Base-by-base conservation (phyloP, 768 basidiomycete species). In the Lentinus brumalis region DNA sequence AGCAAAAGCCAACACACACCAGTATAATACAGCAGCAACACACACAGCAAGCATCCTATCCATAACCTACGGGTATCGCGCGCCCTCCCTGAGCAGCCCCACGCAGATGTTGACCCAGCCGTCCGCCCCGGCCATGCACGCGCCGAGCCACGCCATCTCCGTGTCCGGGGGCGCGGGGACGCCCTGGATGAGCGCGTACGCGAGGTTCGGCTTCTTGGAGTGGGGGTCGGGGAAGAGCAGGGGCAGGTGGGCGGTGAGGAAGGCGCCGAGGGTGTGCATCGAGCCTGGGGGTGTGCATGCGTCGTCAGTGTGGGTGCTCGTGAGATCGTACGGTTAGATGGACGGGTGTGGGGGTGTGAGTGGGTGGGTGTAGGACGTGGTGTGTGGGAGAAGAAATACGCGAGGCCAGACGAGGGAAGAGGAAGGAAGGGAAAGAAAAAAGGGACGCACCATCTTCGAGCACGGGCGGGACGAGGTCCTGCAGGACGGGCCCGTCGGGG, bases 71-170 rank as follows among this genome's bases (percentile, higher is more conserved):
- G 50, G 55, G 60, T 56, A 47, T 57, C 60, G 52, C 56, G 38
- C 50, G 39, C 62, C 56, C 30, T 72, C 69, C 29, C 68, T 66
- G 42, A 69, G 56, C 42, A 76, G 32, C 16, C 90, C 91, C 31
- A 97, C 78, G 70, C 94, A 96, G 55, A 98, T 81, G 71, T 92
- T 91, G 31, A 96, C 81, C 95, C 95, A 98, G 5, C 97, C 97
- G 69, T 98, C 97, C 12, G 94, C 93, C 8, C 94, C 95, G 12
- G 89, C 86, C 75, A 98, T 78, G 67, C 94, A 94, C 18, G 92
- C 88, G 10, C 93, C 91, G n/a, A 98, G 73, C 96, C 96, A 97
- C 5, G 89, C 94, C 75, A 98, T 81, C 70, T 98, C 96, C 6
- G 94, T 82, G 32, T 97, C 94, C 8, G 85, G 79, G 1, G 96